Evolutionary conservation across 805 yeast genomes (phyloP), one percentile per base, ranked within the genome.

Genomic region (Ogataea pignaliae): DNA sequence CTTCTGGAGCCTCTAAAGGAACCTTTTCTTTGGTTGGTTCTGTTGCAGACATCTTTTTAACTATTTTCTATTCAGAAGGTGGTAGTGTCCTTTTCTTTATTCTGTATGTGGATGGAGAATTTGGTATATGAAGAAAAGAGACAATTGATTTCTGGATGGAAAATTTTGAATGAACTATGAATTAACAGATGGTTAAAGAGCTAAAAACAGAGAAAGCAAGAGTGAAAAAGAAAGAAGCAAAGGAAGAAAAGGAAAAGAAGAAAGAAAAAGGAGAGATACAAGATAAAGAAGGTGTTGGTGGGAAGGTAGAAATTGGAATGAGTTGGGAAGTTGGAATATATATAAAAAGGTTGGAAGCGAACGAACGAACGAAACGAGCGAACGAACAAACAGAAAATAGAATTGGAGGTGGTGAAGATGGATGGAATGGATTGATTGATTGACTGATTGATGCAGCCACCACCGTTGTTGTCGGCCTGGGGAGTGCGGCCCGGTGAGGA

Each of bases 1-100:
- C 78, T n/a, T 64, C 75, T 14, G 67, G 78, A 17, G 64, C 79
- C 36, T 57, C 76, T 21, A 52, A 42, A 41, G 60, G 59, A 38
- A 50, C 49, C 53, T 60, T 59, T 48, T 62, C 65, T 43, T 49
- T 50, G 16, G 55, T 53, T 39, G 57, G 52, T 39, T 48, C 51
- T 39, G 51, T 47, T 32, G 47, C 55, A 46, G 53, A 48, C 55
- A 53, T 53, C 28, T 36, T 31, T 32, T 29, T 30, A n/a, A n/a
- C n/a, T n/a, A n/a, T n/a, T n/a, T n/a, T n/a, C n/a, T n/a, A n/a
- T n/a, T n/a, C n/a, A n/a, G n/a, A n/a, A n/a, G n/a, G n/a, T n/a
- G n/a, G n/a, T n/a, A n/a, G n/a, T n/a, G n/a, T n/a, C n/a, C n/a
- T n/a, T n/a, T n/a, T n/a, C n/a, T n/a, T n/a, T n/a, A n/a, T n/a